Base-by-base conservation (phyloP, 2,329 filamentous ascomycete species). In the Trichoderma pleuroti region DNA sequence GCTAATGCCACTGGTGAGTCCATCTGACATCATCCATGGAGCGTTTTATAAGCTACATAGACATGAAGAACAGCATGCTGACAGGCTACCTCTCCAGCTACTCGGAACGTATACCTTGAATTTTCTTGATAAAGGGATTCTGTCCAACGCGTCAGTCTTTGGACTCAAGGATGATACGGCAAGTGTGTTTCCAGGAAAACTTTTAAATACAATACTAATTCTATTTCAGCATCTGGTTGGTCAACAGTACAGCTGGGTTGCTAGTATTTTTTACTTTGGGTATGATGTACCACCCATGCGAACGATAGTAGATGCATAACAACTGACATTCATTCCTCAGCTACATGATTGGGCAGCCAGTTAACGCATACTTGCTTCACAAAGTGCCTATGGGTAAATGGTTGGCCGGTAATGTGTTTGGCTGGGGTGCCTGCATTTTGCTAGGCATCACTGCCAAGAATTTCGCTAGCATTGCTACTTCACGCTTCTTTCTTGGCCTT, bases 401-500 rank as follows among this genome's bases (percentile, higher is more conserved):
- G 69, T 32, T 72, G 5, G 71, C 49, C 1, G 56, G 54, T 16
- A 71, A 42, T n/a, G 65, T 71, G 12, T 28, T 69, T 18, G 42
- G 30, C 10, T 71, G 70, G 70, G 70, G 70, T 11, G 30, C 42
- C 32, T 56, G 59, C 60, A 42, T 63, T 14, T n/a, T 64, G 9
- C 14, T 65, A 30, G 54, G 59, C 28, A 56, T 56, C n/a, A 56
- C 39, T 4, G 28, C 68, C 12, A 64, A 32, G n/a, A 65, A 59
- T 60, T 74, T 74, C 56, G 71, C 70, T 4, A 66, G 66, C 5
- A 68, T 74, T 14, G 68, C 66, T 8, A 59, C 68, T 5, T 21
- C 42, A 16, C 67, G 73, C 14, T 67, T 74, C 46, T 74, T 74
- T 63, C 70, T 74, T 12, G 73, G 73, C 2, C 26, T 70, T 39